Evolutionary conservation across 805 yeast species (phyloP).

Genomic region (Zygosaccharomyces kombuchaensis): DNA sequence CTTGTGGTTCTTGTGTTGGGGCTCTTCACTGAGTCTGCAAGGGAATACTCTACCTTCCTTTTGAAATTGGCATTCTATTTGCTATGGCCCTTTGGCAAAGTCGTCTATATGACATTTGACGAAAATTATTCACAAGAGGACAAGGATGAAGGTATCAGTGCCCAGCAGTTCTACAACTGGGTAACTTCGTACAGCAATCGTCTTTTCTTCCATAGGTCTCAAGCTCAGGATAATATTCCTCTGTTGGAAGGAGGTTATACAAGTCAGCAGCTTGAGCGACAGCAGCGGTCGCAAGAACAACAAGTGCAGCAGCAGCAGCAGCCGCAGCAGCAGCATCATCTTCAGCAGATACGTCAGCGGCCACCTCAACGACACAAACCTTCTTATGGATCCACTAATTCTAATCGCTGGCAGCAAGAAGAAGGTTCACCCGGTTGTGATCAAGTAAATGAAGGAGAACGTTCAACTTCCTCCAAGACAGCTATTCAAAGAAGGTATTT

Average conservation of each 20-base stretch:
- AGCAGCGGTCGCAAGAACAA: constrained; percentile 27
- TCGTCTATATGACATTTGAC: constrained; percentile 73
- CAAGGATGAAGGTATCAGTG: constrained; percentile 78
- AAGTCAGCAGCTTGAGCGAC: constrained; percentile 11
- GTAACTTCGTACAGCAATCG: constrained; percentile 70
- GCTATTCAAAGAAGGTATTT: constrained; percentile 53
- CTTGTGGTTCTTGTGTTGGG: constrained; percentile 40
- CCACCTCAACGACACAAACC: constrained; percentile 8
- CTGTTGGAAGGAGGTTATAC: constrained; percentile 11
- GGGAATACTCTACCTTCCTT: constrained; percentile 58
- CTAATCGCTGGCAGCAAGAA: constrained; percentile 1
- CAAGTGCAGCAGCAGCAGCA: constrained; percentile 19
- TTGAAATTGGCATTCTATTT: constrained; percentile 66
- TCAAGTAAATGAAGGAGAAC: not conserved
- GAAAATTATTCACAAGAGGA: constrained; percentile 82
- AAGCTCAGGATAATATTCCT: constrained; percentile 11
- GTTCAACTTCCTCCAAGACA: constrained; percentile 5
- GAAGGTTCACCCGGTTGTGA: not conserved
- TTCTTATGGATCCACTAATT: constrained; percentile 6
- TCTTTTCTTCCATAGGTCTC: constrained; percentile 56
- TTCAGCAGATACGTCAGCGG: too few relatives aligned
- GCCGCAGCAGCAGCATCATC: constrained; percentile 30
- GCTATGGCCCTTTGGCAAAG: constrained; percentile 83
- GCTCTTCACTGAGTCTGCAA: constrained; percentile 43
- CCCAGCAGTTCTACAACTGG: constrained; percentile 86